A percentile compares a stretch with the other conserved stretches of the same genome.
Evolutionary conservation across 2,329 filamentous ascomycete genomes (phyloP).

Genomic region (Fusarium abutilonis): DNA sequence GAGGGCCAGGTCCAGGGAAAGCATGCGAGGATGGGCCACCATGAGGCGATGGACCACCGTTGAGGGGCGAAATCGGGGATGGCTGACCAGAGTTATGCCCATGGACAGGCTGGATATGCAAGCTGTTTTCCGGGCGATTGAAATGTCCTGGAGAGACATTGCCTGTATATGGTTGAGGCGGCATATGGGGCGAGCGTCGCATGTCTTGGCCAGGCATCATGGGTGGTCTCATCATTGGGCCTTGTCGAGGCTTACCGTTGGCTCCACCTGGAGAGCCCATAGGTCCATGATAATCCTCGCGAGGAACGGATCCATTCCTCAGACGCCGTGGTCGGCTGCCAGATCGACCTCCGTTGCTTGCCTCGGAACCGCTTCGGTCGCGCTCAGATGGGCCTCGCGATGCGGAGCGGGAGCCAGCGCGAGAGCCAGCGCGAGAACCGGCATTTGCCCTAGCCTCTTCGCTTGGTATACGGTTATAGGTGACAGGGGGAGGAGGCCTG

Average conservation of each 20-base stretch:
- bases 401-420: conserved; percentile 35
- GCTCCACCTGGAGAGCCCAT: conserved; percentile 35
- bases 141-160: conserved; percentile 38
- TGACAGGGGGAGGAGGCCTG: conserved; percentile 54
- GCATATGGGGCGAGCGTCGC: conserved; percentile 58
- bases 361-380: conserved; percentile 65
- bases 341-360: conserved; percentile 57
- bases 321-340: conserved; percentile 54
- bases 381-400: conserved; percentile 55
- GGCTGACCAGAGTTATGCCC: conserved; percentile 54
- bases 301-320: conserved; percentile 51
- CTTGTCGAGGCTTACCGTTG: conserved; percentile 45
- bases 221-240: conserved; percentile 55
- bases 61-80: conserved; percentile 56
- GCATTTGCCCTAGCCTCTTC: conserved; percentile 53
- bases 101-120: conserved; percentile 31
- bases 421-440: conserved; percentile 29
- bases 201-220: conserved; percentile 60
- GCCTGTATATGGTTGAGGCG: conserved; percentile 52
- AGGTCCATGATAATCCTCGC: conserved; percentile 51
- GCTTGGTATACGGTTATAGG: conserved; percentile 58
- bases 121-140: conserved; percentile 38
- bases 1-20: conserved; percentile 20
- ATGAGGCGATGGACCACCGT: conserved; percentile 22
- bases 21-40: conserved; percentile 31